Evolutionary conservation across 352 stramenopile genomes (phyloP).

Genomic region (Phytophthora kernoviae): DNA sequence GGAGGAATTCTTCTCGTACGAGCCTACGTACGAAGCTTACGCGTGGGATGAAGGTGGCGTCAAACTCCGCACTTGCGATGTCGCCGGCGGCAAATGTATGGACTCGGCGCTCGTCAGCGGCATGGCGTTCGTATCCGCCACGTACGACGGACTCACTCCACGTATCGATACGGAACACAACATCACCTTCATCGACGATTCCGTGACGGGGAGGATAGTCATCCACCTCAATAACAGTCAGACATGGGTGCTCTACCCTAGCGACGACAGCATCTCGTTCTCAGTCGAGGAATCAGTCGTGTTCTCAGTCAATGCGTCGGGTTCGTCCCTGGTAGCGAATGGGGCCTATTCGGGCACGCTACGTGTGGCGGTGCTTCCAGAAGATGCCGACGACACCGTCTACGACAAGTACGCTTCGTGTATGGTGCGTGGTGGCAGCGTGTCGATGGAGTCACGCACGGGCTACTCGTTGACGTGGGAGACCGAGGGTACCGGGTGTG

Average conservation of each 20-base stretch:
- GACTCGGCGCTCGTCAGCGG: conserved; percentile 61
- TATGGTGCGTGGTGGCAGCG: conserved; percentile 53
- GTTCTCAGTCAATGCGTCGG: conserved; percentile 41
- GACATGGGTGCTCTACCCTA: conserved; percentile 78
- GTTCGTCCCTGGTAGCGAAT: conserved; percentile 46
- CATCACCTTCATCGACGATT: conserved; percentile 49
- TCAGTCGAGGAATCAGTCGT: conserved; percentile 39
- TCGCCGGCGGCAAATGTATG: conserved; percentile 46
- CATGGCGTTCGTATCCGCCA: conserved; percentile 76
- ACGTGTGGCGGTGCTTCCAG: conserved; percentile 58
- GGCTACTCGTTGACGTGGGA: conserved; percentile 69
- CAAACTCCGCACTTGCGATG: conserved; percentile 56
- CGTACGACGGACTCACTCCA: conserved; percentile 61
- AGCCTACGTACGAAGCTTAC: conserved; percentile 65
- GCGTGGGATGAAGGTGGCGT: conserved; percentile 68
- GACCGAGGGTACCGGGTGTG: conserved; percentile 45
- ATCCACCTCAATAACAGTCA: conserved; percentile 70
- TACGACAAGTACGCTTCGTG: conserved; percentile 68
- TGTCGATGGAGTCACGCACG: conserved; percentile 63
- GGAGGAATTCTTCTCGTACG: conserved; percentile 48
- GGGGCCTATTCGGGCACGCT: conserved; percentile 54
- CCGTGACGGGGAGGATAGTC: conserved; percentile 54
- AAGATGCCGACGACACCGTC: conserved; percentile 34
- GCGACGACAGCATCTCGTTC: conserved; percentile 41
- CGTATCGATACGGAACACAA: conserved; percentile 53